Conservation (phyloP, 192 early-diverging fungal species). For the Backusella morwellensis region DNA sequence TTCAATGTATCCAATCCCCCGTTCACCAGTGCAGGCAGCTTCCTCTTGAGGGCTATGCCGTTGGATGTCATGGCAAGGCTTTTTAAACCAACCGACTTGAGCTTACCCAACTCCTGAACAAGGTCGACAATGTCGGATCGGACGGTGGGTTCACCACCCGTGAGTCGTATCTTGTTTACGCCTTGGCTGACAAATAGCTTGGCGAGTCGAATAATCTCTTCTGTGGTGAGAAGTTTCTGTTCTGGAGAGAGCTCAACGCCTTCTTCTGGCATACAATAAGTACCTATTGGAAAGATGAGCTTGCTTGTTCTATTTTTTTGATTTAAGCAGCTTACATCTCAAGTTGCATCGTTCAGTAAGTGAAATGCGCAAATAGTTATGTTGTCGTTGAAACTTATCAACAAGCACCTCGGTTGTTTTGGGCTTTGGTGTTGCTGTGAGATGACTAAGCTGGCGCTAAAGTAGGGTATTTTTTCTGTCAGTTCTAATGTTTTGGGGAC, state of each 20-base stretch:
- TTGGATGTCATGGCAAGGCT: slow-evolving; percentile 94
- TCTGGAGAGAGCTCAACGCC: slow-evolving; percentile 73
- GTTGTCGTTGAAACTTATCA: slow-evolving; percentile 62
- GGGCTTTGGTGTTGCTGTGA: neutral
- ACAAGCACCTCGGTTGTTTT: neutral
- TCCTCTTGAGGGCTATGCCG: slow-evolving; percentile 86
- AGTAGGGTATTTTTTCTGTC: neutral
- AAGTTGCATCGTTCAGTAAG: slow-evolving; percentile 96
- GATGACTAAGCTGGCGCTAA: neutral
- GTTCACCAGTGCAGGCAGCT: slow-evolving; percentile 66
- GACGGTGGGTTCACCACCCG: slow-evolving; percentile 95
- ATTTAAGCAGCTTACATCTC: slow-evolving; percentile 59
- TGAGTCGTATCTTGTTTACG: slow-evolving; percentile 92
- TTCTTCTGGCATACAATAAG: slow-evolving; percentile 96
- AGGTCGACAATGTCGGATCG: slow-evolving; percentile 88
- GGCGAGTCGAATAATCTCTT: slow-evolving; percentile 82
- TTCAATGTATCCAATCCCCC: slow-evolving; percentile 87
- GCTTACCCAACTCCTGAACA: slow-evolving; percentile 70
- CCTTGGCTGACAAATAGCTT: slow-evolving; percentile 84
- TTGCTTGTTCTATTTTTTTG: neutral
- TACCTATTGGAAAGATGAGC: slow-evolving; percentile 45
- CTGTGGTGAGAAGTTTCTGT: slow-evolving; percentile 68
- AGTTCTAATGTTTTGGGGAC: neutral
- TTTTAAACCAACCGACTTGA: slow-evolving; percentile 71
- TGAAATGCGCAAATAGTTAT: slow-evolving; percentile 93